Base-by-base conservation (phyloP, 1,284 basidiomycete genomes). In the Trichosporon sp. region DNA sequence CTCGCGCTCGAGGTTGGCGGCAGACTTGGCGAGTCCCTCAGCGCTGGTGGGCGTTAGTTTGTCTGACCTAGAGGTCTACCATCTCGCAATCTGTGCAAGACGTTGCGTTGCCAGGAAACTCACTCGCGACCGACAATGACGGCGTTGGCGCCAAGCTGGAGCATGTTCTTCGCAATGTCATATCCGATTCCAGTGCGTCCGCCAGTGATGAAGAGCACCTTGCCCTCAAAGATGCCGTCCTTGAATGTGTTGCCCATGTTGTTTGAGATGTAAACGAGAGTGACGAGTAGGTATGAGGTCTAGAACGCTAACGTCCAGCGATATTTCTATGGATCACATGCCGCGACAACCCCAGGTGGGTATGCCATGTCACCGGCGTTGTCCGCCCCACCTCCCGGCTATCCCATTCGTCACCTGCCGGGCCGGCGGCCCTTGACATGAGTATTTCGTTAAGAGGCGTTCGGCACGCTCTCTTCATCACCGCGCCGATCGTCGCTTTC, bases 121-220 rank as follows among this genome's bases (percentile, higher is more conserved):
- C 71, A 92, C 90, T 92, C 93, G 78, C 93, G 84, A 9, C 92
- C 92, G 49, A 95, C 83, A 72, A 97, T 96, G 63, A 85, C 84
- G 7, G 92, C 89, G 73, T 86, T 84, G 23, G 88, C 90, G 16
- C 93, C 92, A 76, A 93, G 92, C 27, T 84, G 83, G 91, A 98
- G 93, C 75, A 95, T 83, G 31, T 88, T 85, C 75, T 91, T 86
- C 37, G 89, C 90, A 88, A 97, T 94, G 59, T 83, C 86, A 71
- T 90, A 89, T 81, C 95, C 94, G 80, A 99, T 98, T 11, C 95
- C 95, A 66, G 90, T 90, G 7, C 91, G 71, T 13, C 74, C 91
- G 56, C 91, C 91, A 0, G 93, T 96, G 79, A 90, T 93, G 81
- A 98, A 95, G 19, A 95, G 84, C 13, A 97, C 93, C 78, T 95